Conservation (phyloP, 2,329 filamentous ascomycete species). For the Ascomycota sp. region DNA sequence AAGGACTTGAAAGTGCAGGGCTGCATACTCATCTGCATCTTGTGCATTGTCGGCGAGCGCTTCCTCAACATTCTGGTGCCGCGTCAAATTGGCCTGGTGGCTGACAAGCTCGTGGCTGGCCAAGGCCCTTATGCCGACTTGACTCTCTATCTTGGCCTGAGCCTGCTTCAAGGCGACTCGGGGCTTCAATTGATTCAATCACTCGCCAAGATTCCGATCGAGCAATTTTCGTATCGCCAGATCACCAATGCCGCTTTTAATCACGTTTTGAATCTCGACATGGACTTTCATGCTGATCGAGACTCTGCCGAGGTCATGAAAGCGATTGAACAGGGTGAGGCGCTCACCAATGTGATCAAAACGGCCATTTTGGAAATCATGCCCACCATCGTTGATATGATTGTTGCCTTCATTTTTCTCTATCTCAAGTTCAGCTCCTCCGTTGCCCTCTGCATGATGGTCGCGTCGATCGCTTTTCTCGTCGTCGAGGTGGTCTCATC, state of each 20-base stretch:
- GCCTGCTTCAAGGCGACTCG: slow-evolving; percentile 3
- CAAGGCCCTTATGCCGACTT: slow-evolving; percentile 5
- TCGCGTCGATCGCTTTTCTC: slow-evolving; percentile 1
- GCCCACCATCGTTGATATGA: slow-evolving; percentile 39
- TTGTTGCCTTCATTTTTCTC: slow-evolving; percentile 36
- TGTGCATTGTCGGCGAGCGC: slow-evolving; percentile 7
- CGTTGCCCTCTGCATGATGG: slow-evolving; percentile 4
- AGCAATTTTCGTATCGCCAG: slow-evolving; percentile 23
- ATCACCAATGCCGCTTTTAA: slow-evolving; percentile 39
- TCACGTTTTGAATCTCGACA: slow-evolving; percentile 45
- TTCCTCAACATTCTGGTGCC: slow-evolving; percentile 12
- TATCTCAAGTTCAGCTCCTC: slow-evolving; percentile 33
- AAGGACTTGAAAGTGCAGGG: slow-evolving; percentile 11
- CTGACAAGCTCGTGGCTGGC: slow-evolving; percentile 9
- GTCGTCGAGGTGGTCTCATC: slow-evolving; percentile 1
- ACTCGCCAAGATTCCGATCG: slow-evolving; percentile 13
- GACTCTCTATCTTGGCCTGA: slow-evolving; percentile 5
- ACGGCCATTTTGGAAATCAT: slow-evolving; percentile 34
- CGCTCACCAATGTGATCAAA: slow-evolving; percentile 31
- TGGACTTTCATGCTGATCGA: slow-evolving; percentile 47
- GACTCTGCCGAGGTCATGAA: slow-evolving; percentile 41
- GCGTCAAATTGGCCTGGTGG: slow-evolving; percentile 10
- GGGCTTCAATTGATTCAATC: slow-evolving; percentile 4
- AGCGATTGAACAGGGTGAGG: slow-evolving; percentile 38
- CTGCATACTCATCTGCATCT: slow-evolving; percentile 6